Base-by-base conservation (phyloP, 768 basidiomycete species). In the Termitomyces titanicus region DNA sequence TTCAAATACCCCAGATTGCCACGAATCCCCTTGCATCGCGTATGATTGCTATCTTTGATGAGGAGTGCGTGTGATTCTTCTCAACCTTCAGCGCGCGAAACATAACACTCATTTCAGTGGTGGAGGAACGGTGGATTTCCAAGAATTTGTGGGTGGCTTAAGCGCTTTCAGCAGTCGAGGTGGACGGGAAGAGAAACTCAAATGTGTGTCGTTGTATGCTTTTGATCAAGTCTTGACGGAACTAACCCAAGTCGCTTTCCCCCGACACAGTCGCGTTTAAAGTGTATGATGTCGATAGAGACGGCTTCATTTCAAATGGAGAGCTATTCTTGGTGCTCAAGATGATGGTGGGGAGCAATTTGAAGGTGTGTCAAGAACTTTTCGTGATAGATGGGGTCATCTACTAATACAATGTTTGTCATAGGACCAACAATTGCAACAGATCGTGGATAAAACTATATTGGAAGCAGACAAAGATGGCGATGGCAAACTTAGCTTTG, bases 281-380 rank as follows among this genome's bases (percentile, higher is more conserved):
- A 70, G 97, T 99, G 48, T 99, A 99, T 64, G 97, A 99, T 68
- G 92, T 99, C 68, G 97, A 99, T 70, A 82, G 97, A 49, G 97
- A 99, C 66, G 94, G 94, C 8, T 99, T 73, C 73, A 99, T 99
- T 70, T 97, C 94, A 12, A 99, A 99, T 66, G 97, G 97, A 53
- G 97, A 99, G 72, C 83, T 99, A 29, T 99, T 98, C 77, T 76
- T 99, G 45, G 97, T 99, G 37, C 77, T 99, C 61, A 99, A 99
- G 81, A 98, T 98, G 93, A 99, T 99, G 97, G 97, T 98, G 47
- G 97, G 97, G 33, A 98, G 90, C 71, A 99, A 99, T 72, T 77
- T 99, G 64, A 99, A 99, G 80, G 94, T 94, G 33, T 20, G 53
- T 54, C 46, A 42, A 42, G 18, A 45, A 56, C 31, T 44, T 46